Conservation (phyloP, 768 basidiomycete species). For the Tubosaeta sp. region DNA sequence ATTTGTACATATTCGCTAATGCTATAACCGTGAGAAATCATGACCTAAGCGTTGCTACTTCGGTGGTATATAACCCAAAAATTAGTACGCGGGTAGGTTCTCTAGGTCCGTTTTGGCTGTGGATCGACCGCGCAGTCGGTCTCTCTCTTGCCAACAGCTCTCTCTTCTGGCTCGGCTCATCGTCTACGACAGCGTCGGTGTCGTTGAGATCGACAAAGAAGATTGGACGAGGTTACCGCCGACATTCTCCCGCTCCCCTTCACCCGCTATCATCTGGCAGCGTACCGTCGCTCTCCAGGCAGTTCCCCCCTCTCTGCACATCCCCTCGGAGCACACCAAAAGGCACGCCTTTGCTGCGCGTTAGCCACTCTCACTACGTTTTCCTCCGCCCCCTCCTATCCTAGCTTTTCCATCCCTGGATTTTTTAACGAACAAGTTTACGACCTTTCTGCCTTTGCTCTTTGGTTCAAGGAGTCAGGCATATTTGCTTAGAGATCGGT, state of each 20-base stretch:
- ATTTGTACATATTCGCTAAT: slow-evolving; percentile 6
- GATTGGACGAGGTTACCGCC: slow-evolving; percentile 25
- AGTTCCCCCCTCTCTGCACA: slow-evolving; percentile 20
- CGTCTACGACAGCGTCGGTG: slow-evolving; percentile 41
- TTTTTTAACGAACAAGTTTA: slow-evolving; percentile 65
- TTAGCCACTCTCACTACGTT: slow-evolving; percentile 51
- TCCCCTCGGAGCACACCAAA: slow-evolving; percentile 46
- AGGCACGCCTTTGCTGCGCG: slow-evolving; percentile 95
- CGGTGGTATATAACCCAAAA: slow-evolving; percentile 26
- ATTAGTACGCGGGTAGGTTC: slow-evolving; percentile 4
- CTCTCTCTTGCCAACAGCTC: slow-evolving; percentile 34
- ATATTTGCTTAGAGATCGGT: slow-evolving; percentile 39
- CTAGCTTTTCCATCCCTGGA: slow-evolving; percentile 22
- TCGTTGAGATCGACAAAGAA: slow-evolving; percentile 37
- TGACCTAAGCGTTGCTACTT: slow-evolving; percentile 21
- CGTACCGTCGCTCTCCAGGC: slow-evolving; percentile 17
- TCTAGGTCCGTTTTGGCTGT: slow-evolving; percentile 33
- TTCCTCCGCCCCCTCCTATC: slow-evolving; percentile 27
- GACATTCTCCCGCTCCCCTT: slow-evolving; percentile 5
- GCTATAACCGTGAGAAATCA: slow-evolving; percentile 18
- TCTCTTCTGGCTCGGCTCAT: slow-evolving; percentile 29
- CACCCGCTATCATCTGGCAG: slow-evolving; percentile 11
- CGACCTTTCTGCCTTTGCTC: slow-evolving; percentile 47
- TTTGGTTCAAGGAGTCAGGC: slow-evolving; percentile 37
- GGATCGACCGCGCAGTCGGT: slow-evolving; percentile 48